phyloP scores from a whole-genome alignment of 1,139 yeast species.

The Meyerozyma smithsonii region DNA sequence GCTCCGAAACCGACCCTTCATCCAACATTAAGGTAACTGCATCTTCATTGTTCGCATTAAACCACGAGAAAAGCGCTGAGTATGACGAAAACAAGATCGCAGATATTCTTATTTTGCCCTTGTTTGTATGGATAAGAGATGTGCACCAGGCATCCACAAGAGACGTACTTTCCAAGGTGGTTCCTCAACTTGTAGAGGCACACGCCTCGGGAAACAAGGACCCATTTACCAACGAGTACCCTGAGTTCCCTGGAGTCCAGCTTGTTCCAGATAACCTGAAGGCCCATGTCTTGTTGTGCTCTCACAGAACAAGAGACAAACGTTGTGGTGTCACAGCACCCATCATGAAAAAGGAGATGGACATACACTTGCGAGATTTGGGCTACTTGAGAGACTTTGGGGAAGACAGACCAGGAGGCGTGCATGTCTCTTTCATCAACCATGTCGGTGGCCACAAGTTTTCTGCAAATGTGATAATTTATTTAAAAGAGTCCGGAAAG shows the following conservation, averaged over 20 bases:
- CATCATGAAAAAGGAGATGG: conserved; percentile 77
- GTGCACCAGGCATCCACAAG: conserved; percentile 43
- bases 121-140: conserved; percentile 65
- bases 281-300: conserved; percentile 72
- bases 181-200: conserved; percentile 33
- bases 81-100: conserved; percentile 40
- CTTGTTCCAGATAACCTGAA: conserved; percentile 28
- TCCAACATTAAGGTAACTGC: conserved; percentile 47
- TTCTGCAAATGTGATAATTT: conserved; percentile 82
- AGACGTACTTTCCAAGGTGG: conserved; percentile 40
- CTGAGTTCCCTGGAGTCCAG: conserved; percentile 14
- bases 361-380: conserved; percentile 61
- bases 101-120: conserved; percentile 69
- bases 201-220: conserved; percentile 12
- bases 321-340: conserved; percentile 95
- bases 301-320: conserved; percentile 87
- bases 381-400: conserved; percentile 71
- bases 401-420: conserved; percentile 72
- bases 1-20: conserved; percentile 13
- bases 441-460: conserved; percentile 96
- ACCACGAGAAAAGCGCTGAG: conserved; percentile 34
- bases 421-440: conserved; percentile 61
- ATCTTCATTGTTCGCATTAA: conserved; percentile 42
- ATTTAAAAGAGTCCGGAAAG: conserved; percentile 60
- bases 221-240: conserved; percentile 6